Base-by-base conservation (phyloP, 192 early-diverging fungal genomes). In the Funneliformis geosporum region DNA sequence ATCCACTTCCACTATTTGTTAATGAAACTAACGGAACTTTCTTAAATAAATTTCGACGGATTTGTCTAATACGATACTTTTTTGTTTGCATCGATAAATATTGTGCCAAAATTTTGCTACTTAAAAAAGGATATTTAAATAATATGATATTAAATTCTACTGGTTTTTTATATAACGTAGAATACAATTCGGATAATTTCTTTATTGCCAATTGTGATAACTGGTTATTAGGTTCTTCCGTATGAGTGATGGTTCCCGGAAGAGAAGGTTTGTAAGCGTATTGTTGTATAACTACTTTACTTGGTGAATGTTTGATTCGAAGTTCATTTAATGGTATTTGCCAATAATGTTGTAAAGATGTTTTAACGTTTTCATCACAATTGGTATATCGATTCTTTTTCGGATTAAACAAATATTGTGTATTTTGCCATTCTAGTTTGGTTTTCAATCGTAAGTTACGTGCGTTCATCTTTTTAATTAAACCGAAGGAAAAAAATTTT, bases 361-460 rank as follows among this genome's bases (percentile, higher is more conserved):
- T 59, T 61, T 28, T 50, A 59, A 59, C 59, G n/a, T 59, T 75
- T 61, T 50, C 55, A 75, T 75, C 73, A 39, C 62, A n/a, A 42
- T 25, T 59, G 0, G 18, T 14, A 2, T 25, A 61, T 0, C 0
- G 8, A 61, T 62, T 62, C 42, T 38, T 60, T 40, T 59, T 25
- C 2, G 73, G 73, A 21, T 75, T 55, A 39, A 75, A 75, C 7
- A 75, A 38, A 40, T 39, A 75, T 75, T 75, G 73, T 16, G 55
- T 61, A 5, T 12, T 61, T 42, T 39, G 25, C 73, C 73, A 75
- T 44, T 75, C 44, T 75, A 59, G 8, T 62, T 61, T 75, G 18
- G 14, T 75, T 42, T 59, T 59, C 10, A 75, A 39, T 9, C 73
- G 55, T n/a, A 75, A 55, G 16, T 55, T 55, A 21, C 50, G 50